Percentiles rank a stretch among this genome's conserved stretches.
These are phyloP conservation scores for Chimonanthus praecox DNA, from an alignment of 164 flowering plant species.

Conservation along the genomic window DNA sequence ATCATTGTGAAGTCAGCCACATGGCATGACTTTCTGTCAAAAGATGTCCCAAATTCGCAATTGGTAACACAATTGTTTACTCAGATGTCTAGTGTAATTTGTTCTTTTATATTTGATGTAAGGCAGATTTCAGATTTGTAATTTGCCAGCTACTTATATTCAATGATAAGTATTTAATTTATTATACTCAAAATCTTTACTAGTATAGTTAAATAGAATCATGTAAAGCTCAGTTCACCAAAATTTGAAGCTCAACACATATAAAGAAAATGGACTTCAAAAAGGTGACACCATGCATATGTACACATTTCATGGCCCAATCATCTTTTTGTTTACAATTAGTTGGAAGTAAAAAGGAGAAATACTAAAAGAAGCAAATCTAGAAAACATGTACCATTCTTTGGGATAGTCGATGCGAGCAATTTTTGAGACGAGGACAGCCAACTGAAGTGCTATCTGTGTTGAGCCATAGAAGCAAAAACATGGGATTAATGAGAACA, in stretches of 20 bases:
- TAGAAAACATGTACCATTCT: conserved; percentile 58
- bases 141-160: no score
- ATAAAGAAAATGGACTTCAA: background rate
- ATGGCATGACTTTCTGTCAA: no score
- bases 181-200: no score
- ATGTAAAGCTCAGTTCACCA: background rate
- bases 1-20: no score
- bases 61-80: no score
- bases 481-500: background rate
- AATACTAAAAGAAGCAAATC: background rate
- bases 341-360: background rate
- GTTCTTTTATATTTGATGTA: no score
- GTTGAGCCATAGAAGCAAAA: background rate
- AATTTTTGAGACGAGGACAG: conserved; percentile 86
- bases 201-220: background rate
- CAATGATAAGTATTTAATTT: no score
- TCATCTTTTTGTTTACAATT: background rate
- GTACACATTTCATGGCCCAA: background rate
- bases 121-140: no score
- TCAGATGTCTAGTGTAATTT: no score
- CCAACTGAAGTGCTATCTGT: conserved; percentile 82
- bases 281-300: background rate
- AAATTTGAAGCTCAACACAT: background rate
- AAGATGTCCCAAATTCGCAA: no score
- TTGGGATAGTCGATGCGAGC: conserved; percentile 98